A percentile compares a stretch with the other conserved stretches of the same genome.
Evolutionary conservation across 768 basidiomycete genomes (phyloP).

Genomic region (Mycena venus): DNA sequence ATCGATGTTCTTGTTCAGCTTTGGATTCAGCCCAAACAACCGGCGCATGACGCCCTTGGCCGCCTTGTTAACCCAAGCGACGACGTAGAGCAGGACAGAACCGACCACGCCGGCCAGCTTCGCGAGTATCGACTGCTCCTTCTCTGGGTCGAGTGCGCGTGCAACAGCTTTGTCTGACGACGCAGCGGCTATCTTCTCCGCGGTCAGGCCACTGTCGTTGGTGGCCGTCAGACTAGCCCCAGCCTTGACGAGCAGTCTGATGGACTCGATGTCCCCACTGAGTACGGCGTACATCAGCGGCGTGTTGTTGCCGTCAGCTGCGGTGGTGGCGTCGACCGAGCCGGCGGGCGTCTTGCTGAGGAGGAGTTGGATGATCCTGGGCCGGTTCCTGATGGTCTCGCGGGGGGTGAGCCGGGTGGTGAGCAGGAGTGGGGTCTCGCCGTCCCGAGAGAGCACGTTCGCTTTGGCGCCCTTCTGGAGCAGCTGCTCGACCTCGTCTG

Average conservation of each 20-base stretch:
- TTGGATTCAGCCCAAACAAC: slow-evolving; percentile 14
- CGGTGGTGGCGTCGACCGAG: slow-evolving; percentile 20
- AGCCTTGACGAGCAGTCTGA: slow-evolving; percentile 20
- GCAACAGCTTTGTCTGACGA: slow-evolving; percentile 3
- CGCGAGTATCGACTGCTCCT: slow-evolving; percentile 6
- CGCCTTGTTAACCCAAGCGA: slow-evolving; percentile 19
- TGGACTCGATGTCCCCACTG: slow-evolving; percentile 7
- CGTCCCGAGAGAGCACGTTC: slow-evolving; percentile 21
- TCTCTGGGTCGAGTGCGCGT: slow-evolving; percentile 11
- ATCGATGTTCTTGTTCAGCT: slow-evolving; percentile 1
- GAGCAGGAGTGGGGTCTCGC: slow-evolving; percentile 19
- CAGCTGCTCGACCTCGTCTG: slow-evolving; percentile 15
- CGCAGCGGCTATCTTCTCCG: slow-evolving; percentile 5
- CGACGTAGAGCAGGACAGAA: slow-evolving; percentile 9
- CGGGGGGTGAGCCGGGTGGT: too few species aligned
- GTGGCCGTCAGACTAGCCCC: slow-evolving; percentile 15
- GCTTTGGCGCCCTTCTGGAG: slow-evolving; percentile 6
- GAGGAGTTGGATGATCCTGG: slow-evolving; percentile 22
- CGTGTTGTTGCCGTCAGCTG: slow-evolving; percentile 24
- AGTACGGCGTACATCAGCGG: slow-evolving; percentile 21
- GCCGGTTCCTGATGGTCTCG: not conserved
- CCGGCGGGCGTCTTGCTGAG: slow-evolving; percentile 9
- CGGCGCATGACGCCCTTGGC: not conserved
- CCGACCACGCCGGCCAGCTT: not conserved
- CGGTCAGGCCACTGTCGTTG: slow-evolving; percentile 12